A percentile compares a stretch with the other conserved stretches of the same genome.
Evolutionary conservation across 1,139 yeast species (phyloP).

Genomic region (Yamadazyma spencermartinsiae): DNA sequence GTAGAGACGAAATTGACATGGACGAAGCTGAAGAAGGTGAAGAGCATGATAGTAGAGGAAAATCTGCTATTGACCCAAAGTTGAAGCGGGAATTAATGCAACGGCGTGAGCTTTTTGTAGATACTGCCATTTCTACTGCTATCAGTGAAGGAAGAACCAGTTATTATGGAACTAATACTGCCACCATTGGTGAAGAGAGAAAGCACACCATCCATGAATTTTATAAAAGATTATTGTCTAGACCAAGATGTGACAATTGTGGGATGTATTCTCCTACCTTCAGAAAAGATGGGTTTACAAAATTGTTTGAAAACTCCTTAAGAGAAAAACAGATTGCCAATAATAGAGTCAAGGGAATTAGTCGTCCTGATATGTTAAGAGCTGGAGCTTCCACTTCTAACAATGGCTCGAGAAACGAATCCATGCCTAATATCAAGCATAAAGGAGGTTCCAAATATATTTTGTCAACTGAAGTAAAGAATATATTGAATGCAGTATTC

Average conservation of each 20-base stretch:
- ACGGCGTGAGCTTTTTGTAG: conserved; percentile 71
- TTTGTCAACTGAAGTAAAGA: conserved; percentile 82
- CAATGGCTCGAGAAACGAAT: conserved; percentile 18
- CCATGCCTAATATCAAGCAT: conserved; percentile 49
- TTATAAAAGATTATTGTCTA: conserved; percentile 66
- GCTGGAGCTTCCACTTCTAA: neutral
- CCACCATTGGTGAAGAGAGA: conserved; percentile 86
- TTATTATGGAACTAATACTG: conserved; percentile 69
- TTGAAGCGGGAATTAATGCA: conserved; percentile 50
- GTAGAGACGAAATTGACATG: conserved; percentile 35
- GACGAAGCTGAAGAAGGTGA: conserved; percentile 34
- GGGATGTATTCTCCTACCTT: conserved; percentile 91
- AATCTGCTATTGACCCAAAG: conserved; percentile 32
- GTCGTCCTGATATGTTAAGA: conserved; percentile 71
- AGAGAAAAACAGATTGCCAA: conserved; percentile 76
- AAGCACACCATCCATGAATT: conserved; percentile 73
- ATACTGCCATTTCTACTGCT: conserved; percentile 69
- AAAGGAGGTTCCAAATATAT: conserved; percentile 81
- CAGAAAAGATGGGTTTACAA: conserved; percentile 93
- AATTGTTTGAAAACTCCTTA: conserved; percentile 86
- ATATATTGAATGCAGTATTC: conserved; percentile 74
- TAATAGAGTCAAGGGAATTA: conserved; percentile 79
- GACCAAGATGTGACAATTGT: conserved; percentile 94
- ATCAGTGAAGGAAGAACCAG: conserved; percentile 73
- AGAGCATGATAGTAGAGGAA: conserved; percentile 30